Base-by-base conservation (phyloP, 139 green algal species). In the Eudorina sp. region DNA sequence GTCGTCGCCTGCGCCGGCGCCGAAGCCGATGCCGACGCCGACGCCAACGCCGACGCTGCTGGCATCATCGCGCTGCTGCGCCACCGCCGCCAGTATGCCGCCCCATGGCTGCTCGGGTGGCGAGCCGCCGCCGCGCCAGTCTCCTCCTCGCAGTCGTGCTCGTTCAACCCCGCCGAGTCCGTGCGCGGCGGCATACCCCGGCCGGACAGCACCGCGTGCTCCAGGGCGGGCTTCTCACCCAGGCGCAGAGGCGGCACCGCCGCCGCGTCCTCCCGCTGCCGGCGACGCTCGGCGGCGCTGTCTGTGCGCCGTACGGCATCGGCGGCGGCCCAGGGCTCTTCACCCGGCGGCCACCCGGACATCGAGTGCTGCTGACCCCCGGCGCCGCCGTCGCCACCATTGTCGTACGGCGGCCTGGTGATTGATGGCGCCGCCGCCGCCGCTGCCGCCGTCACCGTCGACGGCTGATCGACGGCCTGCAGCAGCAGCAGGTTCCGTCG, bases 401-500 rank as follows among this genome's bases (percentile, higher is more conserved):
- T 45, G 16, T 76, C 36, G 29, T 31, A 48, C 1, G 31, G 1
- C 36, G 68, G 14, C 34, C 62, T 72, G 62, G 19, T 29, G 27
- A 31, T 34, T 31, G 62, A 11, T 29, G 62, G 31, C 62, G 27
- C 62, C n/a, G 66, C 6, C 29, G 62, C 62, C 5, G 29, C 62
- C 8, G 8, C 29, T 18, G 6, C 29, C 5, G 29, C 9, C n/a
- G 29, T 41, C n/a, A 5, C 62, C 13, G 62, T 43, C n/a, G 13
- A 41, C 62, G 3, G 62, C 29, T 34, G 70, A 14, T 79, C 70
- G 1, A 43, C 25, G 1, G 70, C 13, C 41, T 43, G 34, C 40
- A 38, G 40, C 23, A 79, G 70, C 41, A 58, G 40, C 19, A 79
- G 7, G 70, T 79, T 79, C n/a, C n/a, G n/a, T 55, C 70, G 70